A percentile compares a stretch with the other conserved stretches of the same genome.
Conservation (phyloP, 176 grass and related monocot genomes). For the Stipa capillata region DNA sequence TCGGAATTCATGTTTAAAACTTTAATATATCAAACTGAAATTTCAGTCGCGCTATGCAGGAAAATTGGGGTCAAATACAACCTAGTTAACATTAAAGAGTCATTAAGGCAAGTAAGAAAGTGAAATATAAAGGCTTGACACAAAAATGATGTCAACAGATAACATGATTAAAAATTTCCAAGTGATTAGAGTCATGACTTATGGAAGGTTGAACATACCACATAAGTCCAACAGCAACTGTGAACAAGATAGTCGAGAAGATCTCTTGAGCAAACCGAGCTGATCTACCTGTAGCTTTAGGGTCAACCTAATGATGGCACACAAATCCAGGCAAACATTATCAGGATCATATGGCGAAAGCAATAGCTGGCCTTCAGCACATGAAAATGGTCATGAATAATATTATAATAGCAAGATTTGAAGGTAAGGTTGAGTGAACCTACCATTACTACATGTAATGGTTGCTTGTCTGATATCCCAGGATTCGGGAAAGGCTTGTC, state of each 20-base stretch:
- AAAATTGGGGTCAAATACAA: neutral
- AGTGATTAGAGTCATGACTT: neutral
- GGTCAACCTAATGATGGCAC: constrained; percentile 75
- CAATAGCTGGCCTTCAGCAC: neutral
- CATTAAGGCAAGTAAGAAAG: constrained; percentile 13
- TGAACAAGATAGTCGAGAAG: constrained; percentile 78
- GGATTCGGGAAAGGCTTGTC: constrained; percentile 71
- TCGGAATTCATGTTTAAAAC: neutral
- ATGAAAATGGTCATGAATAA: neutral
- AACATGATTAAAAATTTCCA: constrained; percentile 7
- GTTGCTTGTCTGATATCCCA: constrained; percentile 96
- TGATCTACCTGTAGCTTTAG: constrained; percentile 85
- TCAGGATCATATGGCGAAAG: constrained; percentile 6
- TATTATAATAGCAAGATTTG: neutral
- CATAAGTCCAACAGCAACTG: constrained; percentile 65
- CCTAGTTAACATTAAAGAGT: neutral
- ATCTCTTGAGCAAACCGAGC: constrained; percentile 79
- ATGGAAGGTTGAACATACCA: constrained; percentile 55
- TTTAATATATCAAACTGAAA: neutral
- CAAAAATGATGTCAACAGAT: constrained; percentile 15
- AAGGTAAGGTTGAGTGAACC: constrained; percentile 17
- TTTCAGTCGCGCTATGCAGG: neutral
- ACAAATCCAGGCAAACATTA: constrained; percentile 16
- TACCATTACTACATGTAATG: constrained; percentile 97
- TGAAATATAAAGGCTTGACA: neutral